phyloP scores from a whole-genome alignment of 2,329 filamentous ascomycete species.

The Monilinia polystroma region DNA sequence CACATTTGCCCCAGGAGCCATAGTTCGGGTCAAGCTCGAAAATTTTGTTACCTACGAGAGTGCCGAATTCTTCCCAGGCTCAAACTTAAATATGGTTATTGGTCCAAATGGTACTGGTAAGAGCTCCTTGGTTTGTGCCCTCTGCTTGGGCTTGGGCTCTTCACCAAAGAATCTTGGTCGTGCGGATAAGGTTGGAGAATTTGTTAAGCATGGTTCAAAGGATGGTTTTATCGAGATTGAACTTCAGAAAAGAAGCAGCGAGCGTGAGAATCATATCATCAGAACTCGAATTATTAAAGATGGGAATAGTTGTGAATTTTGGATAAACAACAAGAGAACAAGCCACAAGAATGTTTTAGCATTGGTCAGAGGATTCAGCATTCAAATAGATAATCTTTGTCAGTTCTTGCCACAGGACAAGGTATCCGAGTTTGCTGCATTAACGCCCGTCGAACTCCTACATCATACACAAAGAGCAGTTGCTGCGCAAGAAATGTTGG shows the following conservation, averaged over 20 bases:
- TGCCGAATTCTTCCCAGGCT: conserved; percentile 87
- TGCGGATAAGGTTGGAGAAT: conserved; percentile 80
- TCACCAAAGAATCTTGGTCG: conserved; percentile 78
- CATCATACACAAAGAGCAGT: conserved; percentile 86
- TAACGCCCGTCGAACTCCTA: conserved; percentile 78
- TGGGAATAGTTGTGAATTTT: conserved; percentile 78
- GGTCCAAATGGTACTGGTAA: conserved; percentile 99
- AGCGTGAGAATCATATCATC: conserved; percentile 68
- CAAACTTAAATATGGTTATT: conserved; percentile 96
- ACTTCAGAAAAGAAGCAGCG: conserved; percentile 63
- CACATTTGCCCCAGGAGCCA: conserved; percentile 64
- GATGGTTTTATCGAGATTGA: conserved; percentile 88
- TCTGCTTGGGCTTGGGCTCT: conserved; percentile 89
- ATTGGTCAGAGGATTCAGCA: conserved; percentile 70
- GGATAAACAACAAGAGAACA: conserved; percentile 65
- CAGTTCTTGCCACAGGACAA: conserved; percentile 96
- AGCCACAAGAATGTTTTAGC: conserved; percentile 64
- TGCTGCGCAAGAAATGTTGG: conserved; percentile 75
- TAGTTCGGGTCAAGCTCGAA: conserved; percentile 78
- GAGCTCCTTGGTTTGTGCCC: conserved; percentile 94
- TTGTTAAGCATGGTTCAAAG: conserved; percentile 83
- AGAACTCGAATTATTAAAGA: conserved; percentile 75
- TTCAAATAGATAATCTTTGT: conserved; percentile 96
- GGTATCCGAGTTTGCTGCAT: conserved; percentile 87
- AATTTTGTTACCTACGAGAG: conserved; percentile 96